Base-by-base conservation (phyloP, 129 eudicot species). In the Flaveria linearis region DNA sequence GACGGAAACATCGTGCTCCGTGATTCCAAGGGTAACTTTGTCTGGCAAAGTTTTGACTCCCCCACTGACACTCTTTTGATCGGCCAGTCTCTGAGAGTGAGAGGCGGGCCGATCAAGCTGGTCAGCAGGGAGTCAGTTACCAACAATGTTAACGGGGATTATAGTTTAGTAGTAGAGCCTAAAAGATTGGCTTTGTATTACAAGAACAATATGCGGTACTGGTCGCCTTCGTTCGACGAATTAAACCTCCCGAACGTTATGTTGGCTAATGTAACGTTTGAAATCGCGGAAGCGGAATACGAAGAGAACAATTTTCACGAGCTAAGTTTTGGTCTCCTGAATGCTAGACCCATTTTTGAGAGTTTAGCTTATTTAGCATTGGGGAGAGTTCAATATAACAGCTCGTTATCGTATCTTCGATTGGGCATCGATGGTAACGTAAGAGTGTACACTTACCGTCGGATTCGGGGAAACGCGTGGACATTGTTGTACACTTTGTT, bases 391-490 rank as follows among this genome's bases (percentile, higher is more conserved):
- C 71, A 63, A 11, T 84, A 76, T 75, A 79, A 89, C 23, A 73
- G 78, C 68, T 75, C 85, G 17, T 69, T 80, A 33, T 70, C 86
- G 1, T 82, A 63, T 76, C 86, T 89, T n/a, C 78, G 96, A 1
- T 62, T 89, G 9, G 91, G 82, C 0, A 66, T 87, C 7, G 89
- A 89, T 39, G 96, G 96, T 22, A 85, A 81, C 69, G 18, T 89
- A 8, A 66, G 80, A 30, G 28, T 84, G 12, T 87, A 71, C 72
- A 68, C 72, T 1, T 39, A 66, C 13, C 67, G 68, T 22, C 13
- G n/a, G 16, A 16, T 57, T 22, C 22, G 5, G 1, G 9, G 42
- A 5, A 18, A 26, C 16, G 69, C 76, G 4, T 69, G 76, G 76
- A 17, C 2, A 3, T 22, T 53, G 70, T 16, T 51, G 3, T 78